Evolutionary conservation across 2,329 filamentous ascomycete genomes (phyloP).

Genomic region (Erysiphe pulchra): DNA sequence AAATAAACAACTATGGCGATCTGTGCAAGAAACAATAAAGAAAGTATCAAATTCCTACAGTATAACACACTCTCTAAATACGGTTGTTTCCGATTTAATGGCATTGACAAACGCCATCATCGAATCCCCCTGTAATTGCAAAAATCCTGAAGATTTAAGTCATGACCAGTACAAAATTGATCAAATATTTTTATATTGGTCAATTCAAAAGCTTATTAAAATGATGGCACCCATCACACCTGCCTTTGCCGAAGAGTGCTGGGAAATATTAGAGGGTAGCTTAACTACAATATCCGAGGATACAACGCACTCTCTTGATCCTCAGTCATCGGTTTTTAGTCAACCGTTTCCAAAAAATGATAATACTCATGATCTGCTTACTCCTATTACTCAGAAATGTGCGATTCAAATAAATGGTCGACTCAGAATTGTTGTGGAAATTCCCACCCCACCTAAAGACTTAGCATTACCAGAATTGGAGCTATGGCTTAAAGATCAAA

Average conservation of each 20-base stretch:
- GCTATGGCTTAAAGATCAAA: constrained; percentile 32
- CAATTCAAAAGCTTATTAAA: constrained; percentile 29
- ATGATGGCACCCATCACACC: constrained; percentile 62
- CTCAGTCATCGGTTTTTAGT: constrained; percentile 15
- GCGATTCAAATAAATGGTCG: constrained; percentile 67
- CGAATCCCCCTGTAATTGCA: constrained; percentile 14
- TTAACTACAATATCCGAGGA: neutral
- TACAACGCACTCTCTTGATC: constrained; percentile 5
- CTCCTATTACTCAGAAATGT: constrained; percentile 25
- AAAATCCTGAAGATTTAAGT: constrained; percentile 5
- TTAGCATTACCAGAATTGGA: constrained; percentile 21
- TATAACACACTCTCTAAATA: constrained; percentile 55
- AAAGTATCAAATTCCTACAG: constrained; percentile 44
- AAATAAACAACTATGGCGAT: constrained; percentile 26
- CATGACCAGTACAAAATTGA: constrained; percentile 15
- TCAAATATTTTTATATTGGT: neutral
- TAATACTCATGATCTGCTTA: constrained; percentile 22
- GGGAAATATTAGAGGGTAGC: constrained; percentile 28
- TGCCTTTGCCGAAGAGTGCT: constrained; percentile 59
- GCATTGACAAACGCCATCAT: constrained; percentile 46
- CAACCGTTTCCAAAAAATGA: constrained; percentile 32
- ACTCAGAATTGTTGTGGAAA: constrained; percentile 38
- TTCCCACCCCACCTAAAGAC: constrained; percentile 24
- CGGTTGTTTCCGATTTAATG: constrained; percentile 61
- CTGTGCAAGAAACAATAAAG: constrained; percentile 38